Percentiles rank a stretch among this genome's conserved stretches.
Evolutionary conservation across 2,329 filamentous ascomycete genomes (phyloP).

Genomic region (Fusarium fracticaudum): DNA sequence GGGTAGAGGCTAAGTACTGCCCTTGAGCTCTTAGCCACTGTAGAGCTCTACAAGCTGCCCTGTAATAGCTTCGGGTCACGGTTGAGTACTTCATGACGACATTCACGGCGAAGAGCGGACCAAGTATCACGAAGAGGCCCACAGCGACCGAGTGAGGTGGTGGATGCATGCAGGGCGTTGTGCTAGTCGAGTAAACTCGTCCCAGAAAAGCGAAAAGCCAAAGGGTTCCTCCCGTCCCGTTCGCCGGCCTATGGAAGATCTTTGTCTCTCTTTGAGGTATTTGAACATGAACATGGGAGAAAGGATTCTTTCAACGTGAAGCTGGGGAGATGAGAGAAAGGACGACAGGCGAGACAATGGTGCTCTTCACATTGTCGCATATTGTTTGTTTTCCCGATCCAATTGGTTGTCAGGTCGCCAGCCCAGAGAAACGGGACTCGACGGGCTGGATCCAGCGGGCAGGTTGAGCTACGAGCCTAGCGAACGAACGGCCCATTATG

Average conservation of each 20-base stretch:
- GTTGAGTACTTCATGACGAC: slow-evolving; percentile 16
- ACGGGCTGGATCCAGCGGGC: slow-evolving; percentile 44
- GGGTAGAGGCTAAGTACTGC: slow-evolving; percentile 25
- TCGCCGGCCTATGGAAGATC: slow-evolving; percentile 31
- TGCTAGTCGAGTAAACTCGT: slow-evolving; percentile 40
- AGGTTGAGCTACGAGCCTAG: slow-evolving; percentile 44
- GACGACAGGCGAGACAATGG: slow-evolving; percentile 2
- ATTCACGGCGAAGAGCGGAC: slow-evolving; percentile 6
- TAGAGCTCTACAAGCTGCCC: background rate
- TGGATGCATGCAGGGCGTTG: slow-evolving; percentile 43
- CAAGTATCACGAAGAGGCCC: slow-evolving; percentile 34
- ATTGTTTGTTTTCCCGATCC: slow-evolving; percentile 14
- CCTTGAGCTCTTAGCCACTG: background rate
- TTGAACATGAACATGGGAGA: background rate
- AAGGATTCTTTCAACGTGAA: background rate
- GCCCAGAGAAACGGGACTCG: slow-evolving; percentile 39
- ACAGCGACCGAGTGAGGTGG: slow-evolving; percentile 38
- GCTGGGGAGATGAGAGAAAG: background rate
- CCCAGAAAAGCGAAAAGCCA: slow-evolving; percentile 36
- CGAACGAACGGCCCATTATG: slow-evolving; percentile 39
- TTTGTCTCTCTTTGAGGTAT: slow-evolving; percentile 17
- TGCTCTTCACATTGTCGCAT: slow-evolving; percentile 14
- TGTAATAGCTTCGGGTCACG: background rate
- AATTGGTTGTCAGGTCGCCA: slow-evolving; percentile 38
- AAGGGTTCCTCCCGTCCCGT: slow-evolving; percentile 44